Base-by-base conservation (phyloP, 805 yeast genomes). In the Candida patagonica region DNA sequence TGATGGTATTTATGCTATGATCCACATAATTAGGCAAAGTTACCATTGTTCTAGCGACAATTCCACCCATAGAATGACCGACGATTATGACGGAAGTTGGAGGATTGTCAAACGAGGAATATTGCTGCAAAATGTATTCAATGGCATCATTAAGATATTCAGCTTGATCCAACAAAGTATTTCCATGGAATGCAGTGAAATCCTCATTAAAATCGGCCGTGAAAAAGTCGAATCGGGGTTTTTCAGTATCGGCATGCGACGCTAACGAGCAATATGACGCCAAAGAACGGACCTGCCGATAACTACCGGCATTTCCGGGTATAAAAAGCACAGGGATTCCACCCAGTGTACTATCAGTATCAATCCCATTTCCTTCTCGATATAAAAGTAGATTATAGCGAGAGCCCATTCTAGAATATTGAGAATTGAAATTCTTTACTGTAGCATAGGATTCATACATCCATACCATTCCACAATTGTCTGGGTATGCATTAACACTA, bases 281-380 rank as follows among this genome's bases (percentile, higher is more conserved):
- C n/a, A 89, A 73, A 1, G 96, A 84, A 38, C 98, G 67, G 7
- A 75, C 94, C 59, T 92, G 99, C 48, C 76, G 74, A 58, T 76
- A 87, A 42, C 94, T 80, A 1, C 99, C 99, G 0, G 98, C 98
- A 56, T 94, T 92, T 0, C 99, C 99, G 1, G 98, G 98, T 30
- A 94, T 81, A 59, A 92, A 92, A 12, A 92, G 63, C 1, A 86
- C 87, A 0, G 99, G 99, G 1, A 83, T 71, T 0, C 97, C 97
- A 40, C 53, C 54, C 0, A 95, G 89, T 4, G 22, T 40, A 8
- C 45, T 34, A 15, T 41, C 37, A 5, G 35, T 30, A 35, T 59
- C 62, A 1, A 50, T 39, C 8, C 37, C 37, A 12, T 76, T 80
- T 46, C 84, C 94, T 53, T 94, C 98, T 40, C 96, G 63, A 60